Percentiles rank a stretch among this genome's conserved stretches.
Evolutionary conservation across 2,329 filamentous ascomycete genomes (phyloP).

Genomic region (Xylariales sp.): DNA sequence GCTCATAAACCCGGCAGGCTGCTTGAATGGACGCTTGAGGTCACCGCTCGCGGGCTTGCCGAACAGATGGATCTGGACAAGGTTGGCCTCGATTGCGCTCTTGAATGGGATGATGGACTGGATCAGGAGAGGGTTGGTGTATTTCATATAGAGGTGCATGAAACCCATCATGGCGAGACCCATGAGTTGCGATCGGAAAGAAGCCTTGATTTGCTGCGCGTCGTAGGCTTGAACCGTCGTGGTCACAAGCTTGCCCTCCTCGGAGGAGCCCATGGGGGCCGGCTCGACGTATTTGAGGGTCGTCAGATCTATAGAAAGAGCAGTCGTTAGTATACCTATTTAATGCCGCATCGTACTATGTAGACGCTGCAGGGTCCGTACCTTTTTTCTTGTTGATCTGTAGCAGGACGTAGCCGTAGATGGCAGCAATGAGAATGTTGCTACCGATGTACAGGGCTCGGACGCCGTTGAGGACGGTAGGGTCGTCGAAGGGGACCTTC

Average conservation of each 20-base stretch:
- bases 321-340: constrained; percentile 13
- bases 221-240: constrained; percentile 98
- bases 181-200: constrained; percentile 93
- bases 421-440: constrained; percentile 82
- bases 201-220: constrained; percentile 81
- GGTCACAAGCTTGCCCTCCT: constrained; percentile 95
- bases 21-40: constrained; percentile 96
- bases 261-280: constrained; percentile 88
- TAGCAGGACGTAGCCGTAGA: constrained; percentile 87
- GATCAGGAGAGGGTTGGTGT: constrained; percentile 98
- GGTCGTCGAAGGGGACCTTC: constrained; percentile 93
- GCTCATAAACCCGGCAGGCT: constrained; percentile 82
- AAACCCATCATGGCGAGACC: constrained; percentile 97
- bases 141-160: constrained; percentile 99
- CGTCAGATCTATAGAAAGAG: constrained; percentile 77
- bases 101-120: constrained; percentile 99
- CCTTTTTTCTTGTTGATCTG: constrained; percentile 98
- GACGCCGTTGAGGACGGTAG: constrained; percentile 66
- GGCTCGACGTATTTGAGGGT: constrained; percentile 99
- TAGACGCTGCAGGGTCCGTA: constrained; percentile 58
- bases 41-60: constrained; percentile 89
- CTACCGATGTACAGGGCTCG: constrained; percentile 67
- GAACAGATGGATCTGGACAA: constrained; percentile 94
- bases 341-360: constrained; percentile 10
- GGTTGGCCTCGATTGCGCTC: constrained; percentile 92